These are phyloP conservation scores for Epichloe sylvatica DNA, from an alignment of 2,329 filamentous ascomycete species.

Conservation along the genomic window DNA sequence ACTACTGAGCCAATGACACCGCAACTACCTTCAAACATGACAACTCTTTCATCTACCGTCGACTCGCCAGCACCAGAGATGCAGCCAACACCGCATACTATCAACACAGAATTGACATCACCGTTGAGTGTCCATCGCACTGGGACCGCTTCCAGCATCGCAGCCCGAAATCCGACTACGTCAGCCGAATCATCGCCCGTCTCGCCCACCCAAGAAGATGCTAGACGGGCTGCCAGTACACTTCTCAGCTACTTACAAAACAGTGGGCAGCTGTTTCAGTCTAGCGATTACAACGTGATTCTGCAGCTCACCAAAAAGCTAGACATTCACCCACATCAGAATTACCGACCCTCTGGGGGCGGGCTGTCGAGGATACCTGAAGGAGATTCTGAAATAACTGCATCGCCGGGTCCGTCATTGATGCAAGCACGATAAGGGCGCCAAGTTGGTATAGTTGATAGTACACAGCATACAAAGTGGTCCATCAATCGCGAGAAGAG, in stretches of 20 bases:
- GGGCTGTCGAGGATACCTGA: conserved; percentile 42
- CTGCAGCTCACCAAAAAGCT: conserved; percentile 78
- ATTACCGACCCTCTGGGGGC: conserved; percentile 25
- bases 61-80: conserved; percentile 38
- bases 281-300: conserved; percentile 63
- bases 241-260: conserved; percentile 71
- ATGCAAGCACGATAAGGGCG: conserved; percentile 17
- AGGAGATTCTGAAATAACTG: conserved; percentile 37
- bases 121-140: conserved; percentile 21
- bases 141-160: conserved; percentile 24
- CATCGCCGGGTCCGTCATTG: conserved; percentile 12
- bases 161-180: conserved; percentile 11
- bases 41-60: conserved; percentile 36
- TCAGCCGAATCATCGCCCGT: conserved; percentile 41
- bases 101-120: conserved; percentile 31
- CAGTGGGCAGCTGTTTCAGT: conserved; percentile 50
- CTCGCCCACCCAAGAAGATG: conserved; percentile 74
- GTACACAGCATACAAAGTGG: no score
- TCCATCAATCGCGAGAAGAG: no score
- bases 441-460: not conserved
- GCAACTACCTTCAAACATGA: conserved; percentile 32
- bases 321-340: conserved; percentile 45
- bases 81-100: conserved; percentile 25
- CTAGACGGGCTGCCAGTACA: conserved; percentile 64
- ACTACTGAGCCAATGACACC: conserved; percentile 33